Conservation (phyloP, 306 rosid species). For the Senna tora region DNA sequence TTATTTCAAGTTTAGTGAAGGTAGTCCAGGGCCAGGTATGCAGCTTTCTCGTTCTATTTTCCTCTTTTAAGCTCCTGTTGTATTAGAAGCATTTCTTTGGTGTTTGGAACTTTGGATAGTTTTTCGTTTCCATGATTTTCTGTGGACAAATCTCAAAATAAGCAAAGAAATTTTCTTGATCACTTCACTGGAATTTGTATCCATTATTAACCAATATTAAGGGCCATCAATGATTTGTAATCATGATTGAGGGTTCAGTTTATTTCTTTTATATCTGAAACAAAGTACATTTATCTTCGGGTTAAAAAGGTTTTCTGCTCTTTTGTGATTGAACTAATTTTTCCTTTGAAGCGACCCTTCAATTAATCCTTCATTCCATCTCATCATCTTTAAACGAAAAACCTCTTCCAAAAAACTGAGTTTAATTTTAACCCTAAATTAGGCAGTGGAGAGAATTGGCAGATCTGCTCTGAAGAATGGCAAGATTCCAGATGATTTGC, state of each 20-base stretch:
- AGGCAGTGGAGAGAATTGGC: constrained; percentile 75
- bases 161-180: constrained; percentile 5
- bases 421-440: not conserved
- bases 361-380: constrained; percentile 33
- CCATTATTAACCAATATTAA: constrained; percentile 1
- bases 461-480: constrained; percentile 57
- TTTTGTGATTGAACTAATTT: constrained; percentile 8
- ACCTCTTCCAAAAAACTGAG: not conserved
- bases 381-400: constrained; percentile 20
- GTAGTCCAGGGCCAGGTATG: constrained; percentile 83
- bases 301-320: not conserved
- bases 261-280: not conserved
- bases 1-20: constrained; percentile 63
- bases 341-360: constrained; percentile 28
- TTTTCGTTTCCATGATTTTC: constrained; percentile 25
- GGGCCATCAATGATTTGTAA: constrained; percentile 11
- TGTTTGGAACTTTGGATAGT: constrained; percentile 30
- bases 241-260: constrained; percentile 5
- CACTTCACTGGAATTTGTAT: constrained; percentile 1
- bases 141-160: constrained; percentile 27
- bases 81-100: constrained; percentile 22
- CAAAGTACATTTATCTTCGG: not conserved
- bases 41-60: constrained; percentile 25
- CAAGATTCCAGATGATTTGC: constrained; percentile 66
- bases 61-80: constrained; percentile 12